These are phyloP conservation scores for Linum tenue DNA, from an alignment of 345 rosid genomes.

Conservation along the genomic window DNA sequence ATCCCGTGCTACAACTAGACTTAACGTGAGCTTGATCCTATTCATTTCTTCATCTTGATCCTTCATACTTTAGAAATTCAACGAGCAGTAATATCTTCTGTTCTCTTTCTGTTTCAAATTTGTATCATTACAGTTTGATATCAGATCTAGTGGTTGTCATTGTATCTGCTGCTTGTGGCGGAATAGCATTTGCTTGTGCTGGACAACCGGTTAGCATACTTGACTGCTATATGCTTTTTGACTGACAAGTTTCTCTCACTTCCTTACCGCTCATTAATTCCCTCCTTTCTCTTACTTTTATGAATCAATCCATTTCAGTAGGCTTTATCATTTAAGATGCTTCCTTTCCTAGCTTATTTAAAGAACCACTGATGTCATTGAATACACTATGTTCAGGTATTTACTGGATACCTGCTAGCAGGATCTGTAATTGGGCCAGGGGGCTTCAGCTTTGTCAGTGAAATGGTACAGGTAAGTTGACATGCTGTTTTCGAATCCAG, in stretches of 20 bases:
- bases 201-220: conserved; percentile 78
- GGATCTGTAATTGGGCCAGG: conserved; percentile 94
- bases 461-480: conserved; percentile 88
- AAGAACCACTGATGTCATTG: conserved; percentile 4
- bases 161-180: conserved; percentile 98
- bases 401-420: conserved; percentile 87
- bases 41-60: background rate
- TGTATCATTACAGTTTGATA: conserved; percentile 60
- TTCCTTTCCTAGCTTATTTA: background rate
- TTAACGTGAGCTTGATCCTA: conserved; percentile 41
- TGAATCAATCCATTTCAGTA: background rate
- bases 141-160: conserved; percentile 94
- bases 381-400: conserved; percentile 46
- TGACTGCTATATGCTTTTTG: conserved; percentile 14
- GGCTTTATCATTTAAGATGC: background rate
- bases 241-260: conserved; percentile 13
- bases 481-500: background rate
- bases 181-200: conserved; percentile 98
- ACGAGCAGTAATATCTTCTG: background rate
- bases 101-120: conserved; percentile 5
- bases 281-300: background rate
- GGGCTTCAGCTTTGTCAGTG: conserved; percentile 86
- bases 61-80: background rate
- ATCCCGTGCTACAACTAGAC: conserved; percentile 87
- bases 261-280: conserved; percentile 7